These are phyloP conservation scores for Saccharum officinarum DNA, from an alignment of 176 grass and related monocot species.

Conservation along the genomic window DNA sequence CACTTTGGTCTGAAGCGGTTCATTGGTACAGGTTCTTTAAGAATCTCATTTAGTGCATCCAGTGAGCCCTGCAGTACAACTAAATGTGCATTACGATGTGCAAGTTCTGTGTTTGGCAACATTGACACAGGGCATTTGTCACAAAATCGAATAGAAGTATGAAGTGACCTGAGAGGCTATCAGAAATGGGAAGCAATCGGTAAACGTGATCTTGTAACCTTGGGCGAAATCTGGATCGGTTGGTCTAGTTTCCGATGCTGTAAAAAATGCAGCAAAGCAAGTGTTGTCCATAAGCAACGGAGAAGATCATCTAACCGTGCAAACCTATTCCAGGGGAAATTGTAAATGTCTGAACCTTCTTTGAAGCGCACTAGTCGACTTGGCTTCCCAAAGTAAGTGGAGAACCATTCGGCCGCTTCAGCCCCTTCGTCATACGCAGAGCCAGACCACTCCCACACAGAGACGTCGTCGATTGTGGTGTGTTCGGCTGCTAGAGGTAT, in stretches of 20 bases:
- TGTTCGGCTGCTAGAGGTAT: conserved; percentile 40
- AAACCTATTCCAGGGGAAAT: neutral
- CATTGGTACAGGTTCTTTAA: conserved; percentile 73
- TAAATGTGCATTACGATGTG: neutral
- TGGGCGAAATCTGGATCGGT: conserved; percentile 61
- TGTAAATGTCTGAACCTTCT: conserved; percentile 27
- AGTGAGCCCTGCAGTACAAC: conserved; percentile 65
- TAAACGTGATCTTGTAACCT: conserved; percentile 68
- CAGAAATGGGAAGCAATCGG: conserved; percentile 71
- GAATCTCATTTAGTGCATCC: conserved; percentile 72
- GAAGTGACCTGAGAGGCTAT: conserved; percentile 67
- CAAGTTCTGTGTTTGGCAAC: conserved; percentile 12
- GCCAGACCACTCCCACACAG: conserved; percentile 93
- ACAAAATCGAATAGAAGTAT: neutral
- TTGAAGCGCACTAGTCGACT: conserved; percentile 75
- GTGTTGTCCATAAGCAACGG: neutral
- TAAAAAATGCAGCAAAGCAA: neutral
- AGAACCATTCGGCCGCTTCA: conserved; percentile 77
- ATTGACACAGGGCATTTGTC: neutral
- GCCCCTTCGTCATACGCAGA: conserved; percentile 73
- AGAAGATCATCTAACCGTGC: neutral
- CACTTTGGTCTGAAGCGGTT: conserved; percentile 94
- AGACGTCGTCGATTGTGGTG: conserved; percentile 47
- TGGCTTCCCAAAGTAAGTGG: conserved; percentile 66
- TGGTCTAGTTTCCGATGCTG: conserved; percentile 66